Evolutionary conservation across 805 yeast species (phyloP), one percentile per base, ranked within the genome.

Genomic region (Wickerhamiella brachini): DNA sequence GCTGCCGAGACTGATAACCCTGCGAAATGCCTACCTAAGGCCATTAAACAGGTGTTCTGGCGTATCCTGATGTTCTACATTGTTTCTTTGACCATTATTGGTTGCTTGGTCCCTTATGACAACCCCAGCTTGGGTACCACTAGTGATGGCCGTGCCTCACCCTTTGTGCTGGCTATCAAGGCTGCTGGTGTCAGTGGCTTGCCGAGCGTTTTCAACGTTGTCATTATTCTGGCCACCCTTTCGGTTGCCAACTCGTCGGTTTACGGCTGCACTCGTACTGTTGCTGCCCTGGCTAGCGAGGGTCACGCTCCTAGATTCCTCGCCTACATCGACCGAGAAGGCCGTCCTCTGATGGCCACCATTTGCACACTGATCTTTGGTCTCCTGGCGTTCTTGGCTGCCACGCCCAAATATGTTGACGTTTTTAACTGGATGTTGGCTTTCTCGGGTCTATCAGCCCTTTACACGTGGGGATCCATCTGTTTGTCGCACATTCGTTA

Each of bases 41-140:
- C 90, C 44, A 78, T 82, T 53, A 84, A 83, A 66, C 89, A 85
- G 68, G 86, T 83, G 3, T 83, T 85, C 68, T 84, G 90, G 89
- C 75, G 93, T 68, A 80, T 85, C 52, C 68, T 80, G 15, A 65
- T 83, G 57, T 84, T 85, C 63, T 85, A 85, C 68, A 71, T 85
- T 63, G 68, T 74, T 10, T 71, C 80, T 54, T 75, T 68, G 62
- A 79, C 68, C 51, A 71, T 74, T 57, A 76, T 72, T 58, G 83
- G 88, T 44, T 77, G 83, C 58, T 70, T 85, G 52, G 90, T 85
- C n/a, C 89, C 90, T 15, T 82, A 73, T 62, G 70, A 69, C 53
- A 75, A 78, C 53, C 58, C 63, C 1, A 65, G 77, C 54, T 70
- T 82, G 50, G 78, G 74, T 23, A 69, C 74, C 44, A 54, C 73